Conservation (phyloP, 805 yeast species). For the Pichia cephalocereana region DNA sequence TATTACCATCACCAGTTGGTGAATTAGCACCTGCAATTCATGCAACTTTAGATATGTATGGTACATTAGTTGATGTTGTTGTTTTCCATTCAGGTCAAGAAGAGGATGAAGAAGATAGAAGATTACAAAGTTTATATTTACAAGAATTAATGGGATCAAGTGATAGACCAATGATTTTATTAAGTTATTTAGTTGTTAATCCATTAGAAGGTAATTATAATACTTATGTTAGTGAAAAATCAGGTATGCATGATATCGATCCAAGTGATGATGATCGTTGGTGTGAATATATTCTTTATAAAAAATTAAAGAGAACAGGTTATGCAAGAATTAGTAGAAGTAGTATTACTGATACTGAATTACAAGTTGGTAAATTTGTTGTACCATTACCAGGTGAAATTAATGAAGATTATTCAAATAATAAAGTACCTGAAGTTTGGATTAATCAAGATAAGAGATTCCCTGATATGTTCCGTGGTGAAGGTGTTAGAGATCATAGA, state of each 20-base stretch:
- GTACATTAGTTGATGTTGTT: slow-evolving; percentile 78
- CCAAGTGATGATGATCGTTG: slow-evolving; percentile 93
- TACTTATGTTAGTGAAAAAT: slow-evolving; percentile 73
- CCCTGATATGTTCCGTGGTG: slow-evolving; percentile 75
- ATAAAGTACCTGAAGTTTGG: slow-evolving; percentile 37
- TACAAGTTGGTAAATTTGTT: slow-evolving; percentile 89
- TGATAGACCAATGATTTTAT: slow-evolving; percentile 73
- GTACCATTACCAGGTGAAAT: slow-evolving; percentile 28
- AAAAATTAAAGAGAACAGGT: slow-evolving; percentile 77
- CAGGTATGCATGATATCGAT: slow-evolving; percentile 92
- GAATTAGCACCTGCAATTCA: slow-evolving; percentile 97
- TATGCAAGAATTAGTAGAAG: slow-evolving; percentile 92
- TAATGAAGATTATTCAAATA: slow-evolving; percentile 24
- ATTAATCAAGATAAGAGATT: slow-evolving; percentile 43
- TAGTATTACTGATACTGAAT: slow-evolving; percentile 92
- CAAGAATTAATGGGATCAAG: slow-evolving; percentile 73
- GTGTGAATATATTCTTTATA: slow-evolving; percentile 94
- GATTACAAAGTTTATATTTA: slow-evolving; percentile 71
- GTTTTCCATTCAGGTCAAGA: slow-evolving; percentile 99
- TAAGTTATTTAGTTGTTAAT: slow-evolving; percentile 84
- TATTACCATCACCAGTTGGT: slow-evolving; percentile 94
- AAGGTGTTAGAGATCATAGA: slow-evolving; percentile 87
- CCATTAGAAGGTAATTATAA: slow-evolving; percentile 88
- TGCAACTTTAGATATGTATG: slow-evolving; percentile 89
- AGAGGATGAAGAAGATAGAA: slow-evolving; percentile 90